These are phyloP conservation scores for Colletotrichum limetticola DNA, from an alignment of 2,329 filamentous ascomycete genomes.

Conservation along the genomic window DNA sequence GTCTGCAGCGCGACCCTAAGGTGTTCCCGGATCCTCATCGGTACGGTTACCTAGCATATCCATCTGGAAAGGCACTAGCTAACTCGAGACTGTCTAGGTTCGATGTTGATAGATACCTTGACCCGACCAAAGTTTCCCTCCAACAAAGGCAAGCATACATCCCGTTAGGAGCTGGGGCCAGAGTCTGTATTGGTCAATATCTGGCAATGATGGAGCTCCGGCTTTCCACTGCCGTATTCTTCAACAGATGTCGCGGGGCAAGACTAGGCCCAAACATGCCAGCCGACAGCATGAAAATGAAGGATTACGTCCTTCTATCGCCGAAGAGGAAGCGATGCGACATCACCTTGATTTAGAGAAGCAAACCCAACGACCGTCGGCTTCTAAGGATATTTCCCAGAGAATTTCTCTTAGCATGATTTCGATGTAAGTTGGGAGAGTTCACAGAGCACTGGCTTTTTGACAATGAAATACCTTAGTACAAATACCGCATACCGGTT, in stretches of 20 bases:
- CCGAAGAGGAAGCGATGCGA: slow-evolving; percentile 47
- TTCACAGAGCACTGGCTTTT: no score
- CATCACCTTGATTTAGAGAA: slow-evolving; percentile 2
- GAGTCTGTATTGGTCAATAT: slow-evolving; percentile 65
- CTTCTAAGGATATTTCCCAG: neutral
- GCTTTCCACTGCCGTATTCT: slow-evolving; percentile 62
- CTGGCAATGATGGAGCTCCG: slow-evolving; percentile 68
- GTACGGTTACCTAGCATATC: neutral
- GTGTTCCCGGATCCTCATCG: slow-evolving; percentile 54
- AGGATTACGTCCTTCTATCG: slow-evolving; percentile 45
- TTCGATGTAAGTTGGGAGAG: neutral
- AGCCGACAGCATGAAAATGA: slow-evolving; percentile 47
- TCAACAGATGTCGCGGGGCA: slow-evolving; percentile 55
- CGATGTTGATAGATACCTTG: neutral
- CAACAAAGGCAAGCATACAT: slow-evolving; percentile 60
- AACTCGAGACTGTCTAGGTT: slow-evolving; percentile 26
- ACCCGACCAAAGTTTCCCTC: slow-evolving; percentile 27
- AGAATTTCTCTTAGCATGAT: neutral
- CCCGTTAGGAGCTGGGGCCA: slow-evolving; percentile 61
- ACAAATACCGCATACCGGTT: no score
- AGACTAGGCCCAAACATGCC: slow-evolving; percentile 45
- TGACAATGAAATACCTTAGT: no score
- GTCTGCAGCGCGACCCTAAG: slow-evolving; percentile 54
- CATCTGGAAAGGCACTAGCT: neutral
- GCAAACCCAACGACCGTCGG: neutral